Conservation (phyloP, 2,329 filamentous ascomycete species). For the Sarocladium strictum region DNA sequence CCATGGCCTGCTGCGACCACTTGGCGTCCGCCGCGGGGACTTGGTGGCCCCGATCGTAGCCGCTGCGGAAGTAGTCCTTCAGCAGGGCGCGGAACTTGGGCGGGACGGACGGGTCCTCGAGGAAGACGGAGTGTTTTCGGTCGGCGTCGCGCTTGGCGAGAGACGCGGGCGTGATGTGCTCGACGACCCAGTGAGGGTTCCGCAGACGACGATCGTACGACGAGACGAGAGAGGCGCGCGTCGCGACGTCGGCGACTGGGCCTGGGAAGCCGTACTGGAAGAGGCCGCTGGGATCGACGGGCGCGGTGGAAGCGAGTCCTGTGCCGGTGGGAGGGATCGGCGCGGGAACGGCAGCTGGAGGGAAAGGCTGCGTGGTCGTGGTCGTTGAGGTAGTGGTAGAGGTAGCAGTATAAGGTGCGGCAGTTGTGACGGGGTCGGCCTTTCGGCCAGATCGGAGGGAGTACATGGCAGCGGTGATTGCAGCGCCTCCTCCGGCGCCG, state of each 20-base stretch:
- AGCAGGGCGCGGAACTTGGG: slow-evolving; percentile 83
- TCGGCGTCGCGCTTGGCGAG: slow-evolving; percentile 70
- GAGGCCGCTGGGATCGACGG: slow-evolving; percentile 68
- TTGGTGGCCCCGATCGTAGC: slow-evolving; percentile 95
- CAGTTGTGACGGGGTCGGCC: slow-evolving; percentile 24
- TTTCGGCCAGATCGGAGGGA: slow-evolving; percentile 48
- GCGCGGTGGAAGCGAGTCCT: slow-evolving; percentile 27
- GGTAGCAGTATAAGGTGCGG: slow-evolving; percentile 22
- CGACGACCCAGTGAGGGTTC: slow-evolving; percentile 91
- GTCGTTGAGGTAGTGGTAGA: slow-evolving; percentile 22
- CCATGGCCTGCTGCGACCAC: slow-evolving; percentile 91
- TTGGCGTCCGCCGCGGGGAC: slow-evolving; percentile 94
- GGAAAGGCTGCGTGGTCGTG: slow-evolving; percentile 42
- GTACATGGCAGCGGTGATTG: slow-evolving; percentile 64
- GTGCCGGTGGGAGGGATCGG: slow-evolving; percentile 17
- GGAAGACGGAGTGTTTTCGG: slow-evolving; percentile 75
- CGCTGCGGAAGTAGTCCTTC: slow-evolving; percentile 89
- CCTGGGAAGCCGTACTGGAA: slow-evolving; percentile 91
- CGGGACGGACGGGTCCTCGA: slow-evolving; percentile 75
- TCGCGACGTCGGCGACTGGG: slow-evolving; percentile 76
- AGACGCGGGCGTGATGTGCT: slow-evolving; percentile 91
- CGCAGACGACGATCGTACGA: slow-evolving; percentile 84
- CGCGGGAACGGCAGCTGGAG: slow-evolving; percentile 24
- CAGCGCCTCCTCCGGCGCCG: slow-evolving; percentile 70
- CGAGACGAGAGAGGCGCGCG: slow-evolving; percentile 71